Percentiles rank a stretch among this genome's conserved stretches.
These are phyloP conservation scores for Phytophthora pisi DNA, from an alignment of 352 stramenopile genomes.

Conservation along the genomic window DNA sequence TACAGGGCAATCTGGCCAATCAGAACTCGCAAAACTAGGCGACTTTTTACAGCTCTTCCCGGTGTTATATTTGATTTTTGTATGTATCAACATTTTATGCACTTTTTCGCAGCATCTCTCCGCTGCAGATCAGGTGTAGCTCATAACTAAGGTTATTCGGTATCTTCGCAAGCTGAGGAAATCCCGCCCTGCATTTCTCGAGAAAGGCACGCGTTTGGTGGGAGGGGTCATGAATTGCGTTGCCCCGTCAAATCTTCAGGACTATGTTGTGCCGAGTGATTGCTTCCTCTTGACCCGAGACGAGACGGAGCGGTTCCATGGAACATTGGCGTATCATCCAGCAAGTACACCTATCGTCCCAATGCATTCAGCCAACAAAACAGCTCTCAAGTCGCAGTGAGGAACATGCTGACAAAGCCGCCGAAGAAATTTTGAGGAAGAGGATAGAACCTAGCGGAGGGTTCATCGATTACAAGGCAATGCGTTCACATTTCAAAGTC, in stretches of 20 bases:
- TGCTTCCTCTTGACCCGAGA: constrained; percentile 26
- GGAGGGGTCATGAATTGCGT: background rate
- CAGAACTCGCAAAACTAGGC: too few relatives aligned
- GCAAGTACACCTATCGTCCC: constrained; percentile 35
- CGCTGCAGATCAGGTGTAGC: too few relatives aligned
- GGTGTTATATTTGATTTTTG: too few relatives aligned
- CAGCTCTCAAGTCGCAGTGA: constrained; percentile 22
- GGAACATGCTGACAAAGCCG: background rate
- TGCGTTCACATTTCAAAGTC: background rate
- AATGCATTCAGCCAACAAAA: constrained; percentile 36
- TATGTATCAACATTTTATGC: too few relatives aligned
- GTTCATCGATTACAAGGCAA: background rate
- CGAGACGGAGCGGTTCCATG: constrained; percentile 33
- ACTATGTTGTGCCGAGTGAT: too few relatives aligned
- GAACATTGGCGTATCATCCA: constrained; percentile 38
- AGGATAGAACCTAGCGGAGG: constrained; percentile 7
- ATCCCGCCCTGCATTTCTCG: background rate
- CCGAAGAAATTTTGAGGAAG: constrained; percentile 6
- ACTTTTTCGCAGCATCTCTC: too few relatives aligned
- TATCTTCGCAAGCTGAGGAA: background rate
- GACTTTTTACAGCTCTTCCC: too few relatives aligned
- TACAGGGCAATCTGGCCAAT: too few relatives aligned
- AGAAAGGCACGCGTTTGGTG: background rate
- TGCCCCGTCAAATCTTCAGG: background rate
- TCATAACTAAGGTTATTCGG: too few relatives aligned